Conservation (phyloP, 768 basidiomycete species). For the Leccinum truebloodii region DNA sequence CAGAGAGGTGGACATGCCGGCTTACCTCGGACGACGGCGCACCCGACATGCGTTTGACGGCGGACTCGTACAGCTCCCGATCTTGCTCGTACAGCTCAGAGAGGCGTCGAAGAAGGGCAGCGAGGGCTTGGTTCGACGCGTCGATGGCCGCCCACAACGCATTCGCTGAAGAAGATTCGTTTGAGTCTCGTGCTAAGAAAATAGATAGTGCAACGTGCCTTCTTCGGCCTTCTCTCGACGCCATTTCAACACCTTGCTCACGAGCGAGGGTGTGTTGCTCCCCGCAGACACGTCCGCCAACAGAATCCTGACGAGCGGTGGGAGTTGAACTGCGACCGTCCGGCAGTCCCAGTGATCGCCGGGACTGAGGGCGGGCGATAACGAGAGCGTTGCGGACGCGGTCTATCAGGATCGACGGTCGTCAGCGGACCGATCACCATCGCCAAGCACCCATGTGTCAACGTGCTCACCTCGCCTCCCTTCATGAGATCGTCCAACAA, state of each 20-base stretch:
- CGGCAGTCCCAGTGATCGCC: constrained; percentile 64
- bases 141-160: constrained; percentile 67
- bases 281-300: constrained; percentile 97
- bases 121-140: constrained; percentile 59
- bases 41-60: constrained; percentile 62
- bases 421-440: constrained; percentile 4
- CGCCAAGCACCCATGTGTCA: background rate
- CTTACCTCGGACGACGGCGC: constrained; percentile 54
- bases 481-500: constrained; percentile 32
- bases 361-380: constrained; percentile 63
- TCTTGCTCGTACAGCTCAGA: constrained; percentile 50
- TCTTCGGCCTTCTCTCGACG: constrained; percentile 60
- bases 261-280: constrained; percentile 92
- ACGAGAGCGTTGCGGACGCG: constrained; percentile 21
- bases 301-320: constrained; percentile 79
- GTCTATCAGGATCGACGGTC: constrained; percentile 12
- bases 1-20: constrained; percentile 25
- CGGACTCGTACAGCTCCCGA: constrained; percentile 50
- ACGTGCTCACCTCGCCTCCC: constrained; percentile 22
- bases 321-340: constrained; percentile 74
- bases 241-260: constrained; percentile 91
- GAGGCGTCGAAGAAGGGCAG: constrained; percentile 51
- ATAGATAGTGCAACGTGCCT: constrained; percentile 39
- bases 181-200: constrained; percentile 2
- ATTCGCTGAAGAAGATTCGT: constrained; percentile 43